Evolutionary conservation across 164 flowering plant genomes (phyloP), one percentile per base, ranked within the genome.

Genomic region (Aristolochia fimbriata): DNA sequence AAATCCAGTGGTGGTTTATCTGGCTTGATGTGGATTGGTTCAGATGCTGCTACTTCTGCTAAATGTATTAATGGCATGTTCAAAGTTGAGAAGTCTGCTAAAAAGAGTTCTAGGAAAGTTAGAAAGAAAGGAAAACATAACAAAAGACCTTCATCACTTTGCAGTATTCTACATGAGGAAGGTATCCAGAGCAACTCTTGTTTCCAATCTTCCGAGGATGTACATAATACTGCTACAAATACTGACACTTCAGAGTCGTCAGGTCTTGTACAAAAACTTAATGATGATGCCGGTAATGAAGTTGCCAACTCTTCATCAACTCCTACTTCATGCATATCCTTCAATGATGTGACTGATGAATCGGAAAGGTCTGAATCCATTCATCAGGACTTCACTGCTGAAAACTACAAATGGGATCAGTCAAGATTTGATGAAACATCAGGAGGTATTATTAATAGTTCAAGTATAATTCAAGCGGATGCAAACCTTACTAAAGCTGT

Each of bases 71-170:
- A 60, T 58, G 75, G 70, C 57, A 23, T 19, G 19, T 54, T 63
- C 41, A 65, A 71, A 63, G 47, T 50, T 19, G 66, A 69, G 25
- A 75, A 67, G 57, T 31, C 60, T 52, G 60, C 21, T 10, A 74
- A 67, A 60, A 74, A 43, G 60, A 72, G 50, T 57, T 65, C 73
- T 13, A 74, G 62, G 56, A 80, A 77, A 63, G 60, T 65, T 20
- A 79, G 67, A 65, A 83, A 72, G 77, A 78, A 78, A 53, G 71
- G 73, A 27, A 75, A 72, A 62, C 68, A 64, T 33, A 59, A 62
- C 19, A 80, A 71, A 65, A 79, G 68, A 55, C 48, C 49, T 50
- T 63, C 70, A 43, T 27, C 55, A 47, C 59, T 64, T 49, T 22
- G 43, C 24, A 55, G 57, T 41, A 33, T 30, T 64, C 64, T 59